phyloP scores from a whole-genome alignment of 208 protist genomes.

The Porcisia deanei region DNA sequence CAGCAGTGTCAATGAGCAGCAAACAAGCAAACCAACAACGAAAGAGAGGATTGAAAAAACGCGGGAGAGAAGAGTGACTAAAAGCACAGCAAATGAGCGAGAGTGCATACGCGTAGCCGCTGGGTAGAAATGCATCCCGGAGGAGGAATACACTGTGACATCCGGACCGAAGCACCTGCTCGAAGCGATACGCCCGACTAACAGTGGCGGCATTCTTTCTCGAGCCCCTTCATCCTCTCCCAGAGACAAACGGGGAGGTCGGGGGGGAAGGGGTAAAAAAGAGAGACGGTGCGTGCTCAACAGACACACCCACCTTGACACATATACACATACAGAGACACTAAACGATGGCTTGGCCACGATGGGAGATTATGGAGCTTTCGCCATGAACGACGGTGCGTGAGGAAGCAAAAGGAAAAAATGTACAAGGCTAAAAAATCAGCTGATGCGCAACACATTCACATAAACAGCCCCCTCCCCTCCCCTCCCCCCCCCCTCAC shows the following conservation, averaged over 20 bases:
- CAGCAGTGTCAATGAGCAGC: background rate
- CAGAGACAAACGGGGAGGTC: no score
- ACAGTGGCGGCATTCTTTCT: background rate
- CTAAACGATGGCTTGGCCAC: background rate
- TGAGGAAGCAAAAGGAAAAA: background rate
- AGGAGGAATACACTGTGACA: no score
- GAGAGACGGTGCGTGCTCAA: no score
- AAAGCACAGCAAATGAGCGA: background rate
- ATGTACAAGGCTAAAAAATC: background rate
- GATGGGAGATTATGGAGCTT: background rate
- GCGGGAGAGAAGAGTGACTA: background rate
- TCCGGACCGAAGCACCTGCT: background rate
- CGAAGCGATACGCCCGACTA: background rate
- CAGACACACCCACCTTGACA: background rate
- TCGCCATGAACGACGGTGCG: background rate
- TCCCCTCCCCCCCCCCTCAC: no score
- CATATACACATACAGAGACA: background rate
- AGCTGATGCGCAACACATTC: background rate
- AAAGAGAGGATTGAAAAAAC: background rate
- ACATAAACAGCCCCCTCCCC: no score
- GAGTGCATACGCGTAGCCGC: background rate
- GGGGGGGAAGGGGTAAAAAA: no score
- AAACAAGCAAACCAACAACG: background rate
- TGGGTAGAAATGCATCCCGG: background rate
- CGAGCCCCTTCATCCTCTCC: no score